Evolutionary conservation across 192 early-diverging fungal species (phyloP).

Genomic region (Backusella morwellensis): DNA sequence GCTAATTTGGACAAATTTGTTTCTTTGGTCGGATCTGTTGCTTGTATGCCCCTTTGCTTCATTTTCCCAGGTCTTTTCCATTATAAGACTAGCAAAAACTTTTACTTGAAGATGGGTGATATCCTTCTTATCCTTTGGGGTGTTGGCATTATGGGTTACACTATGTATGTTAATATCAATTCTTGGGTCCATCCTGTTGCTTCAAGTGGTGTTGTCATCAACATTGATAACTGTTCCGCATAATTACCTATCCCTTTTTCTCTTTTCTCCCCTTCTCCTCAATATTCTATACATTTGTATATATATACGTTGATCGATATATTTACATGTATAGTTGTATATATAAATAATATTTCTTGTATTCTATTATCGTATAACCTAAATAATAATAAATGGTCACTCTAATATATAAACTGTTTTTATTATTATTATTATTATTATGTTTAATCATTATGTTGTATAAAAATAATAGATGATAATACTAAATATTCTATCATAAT

Average conservation of each 20-base stretch:
- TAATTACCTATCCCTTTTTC: not conserved
- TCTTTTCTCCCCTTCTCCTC: not conserved
- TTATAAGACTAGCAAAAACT: constrained; percentile 47
- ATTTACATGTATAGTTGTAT: not conserved
- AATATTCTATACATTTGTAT: not conserved
- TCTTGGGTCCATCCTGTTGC: constrained; percentile 33
- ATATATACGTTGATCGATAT: not conserved
- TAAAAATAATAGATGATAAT: not conserved
- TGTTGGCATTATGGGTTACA: constrained; percentile 65
- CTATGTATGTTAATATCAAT: constrained; percentile 69
- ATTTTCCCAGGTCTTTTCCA: constrained; percentile 85
- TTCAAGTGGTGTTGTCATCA: not conserved
- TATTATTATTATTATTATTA: not conserved
- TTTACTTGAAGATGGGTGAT: constrained; percentile 47
- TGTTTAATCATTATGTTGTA: not conserved
- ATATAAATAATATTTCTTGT: not conserved
- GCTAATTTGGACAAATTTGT: constrained; percentile 81
- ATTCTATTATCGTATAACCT: not conserved
- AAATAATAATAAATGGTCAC: not conserved
- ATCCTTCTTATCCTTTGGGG: constrained; percentile 62
- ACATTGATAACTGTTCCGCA: not conserved
- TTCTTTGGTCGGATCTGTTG: constrained; percentile 76
- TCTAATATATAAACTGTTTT: not conserved
- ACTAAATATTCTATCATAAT: not conserved
- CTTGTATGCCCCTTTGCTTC: constrained; percentile 67